Evolutionary conservation across 2,329 filamentous ascomycete genomes (phyloP).

Genomic region (Aspergillus arachidicola): DNA sequence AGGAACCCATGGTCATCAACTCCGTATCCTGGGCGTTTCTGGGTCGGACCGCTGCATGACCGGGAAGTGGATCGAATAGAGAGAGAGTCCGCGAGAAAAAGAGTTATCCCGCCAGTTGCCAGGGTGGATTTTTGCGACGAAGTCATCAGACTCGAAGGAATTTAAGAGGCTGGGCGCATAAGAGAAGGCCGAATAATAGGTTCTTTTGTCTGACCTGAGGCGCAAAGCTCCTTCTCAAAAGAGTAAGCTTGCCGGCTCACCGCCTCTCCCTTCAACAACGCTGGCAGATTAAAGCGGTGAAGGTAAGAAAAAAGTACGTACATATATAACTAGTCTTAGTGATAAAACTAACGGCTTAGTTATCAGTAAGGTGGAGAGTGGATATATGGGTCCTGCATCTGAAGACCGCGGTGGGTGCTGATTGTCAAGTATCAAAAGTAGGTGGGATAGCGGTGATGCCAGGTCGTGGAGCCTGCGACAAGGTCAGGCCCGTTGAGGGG

Average conservation of each 20-base stretch:
- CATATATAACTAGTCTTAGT: not conserved
- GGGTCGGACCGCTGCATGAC: constrained; percentile 43
- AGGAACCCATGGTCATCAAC: not conserved
- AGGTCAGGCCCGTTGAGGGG: constrained; percentile 2
- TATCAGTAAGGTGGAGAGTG: constrained; percentile 1
- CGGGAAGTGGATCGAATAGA: constrained; percentile 36
- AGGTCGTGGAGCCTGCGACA: not conserved
- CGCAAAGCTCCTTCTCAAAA: constrained; percentile 7
- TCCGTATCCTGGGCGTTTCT: constrained; percentile 26
- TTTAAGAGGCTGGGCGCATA: constrained; percentile 22
- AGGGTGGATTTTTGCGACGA: not conserved
- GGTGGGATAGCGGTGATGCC: constrained; percentile 3
- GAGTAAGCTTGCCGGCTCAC: constrained; percentile 18
- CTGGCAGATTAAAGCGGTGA: constrained; percentile 21
- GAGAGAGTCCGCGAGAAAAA: not conserved
- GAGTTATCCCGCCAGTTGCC: constrained; percentile 4
- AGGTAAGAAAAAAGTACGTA: constrained; percentile 4
- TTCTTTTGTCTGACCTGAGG: not conserved
- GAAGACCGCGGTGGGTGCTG: constrained; percentile 8
- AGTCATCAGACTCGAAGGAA: not conserved
- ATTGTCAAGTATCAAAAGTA: not conserved
- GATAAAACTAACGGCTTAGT: constrained; percentile 8
- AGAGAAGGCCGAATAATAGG: constrained; percentile 7
- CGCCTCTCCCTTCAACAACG: constrained; percentile 9
- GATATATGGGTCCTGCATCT: constrained; percentile 15